Evolutionary conservation across 2,329 filamentous ascomycete genomes (phyloP), one percentile per base, ranked within the genome.

Genomic region (Kalaharituber pfeilii): DNA sequence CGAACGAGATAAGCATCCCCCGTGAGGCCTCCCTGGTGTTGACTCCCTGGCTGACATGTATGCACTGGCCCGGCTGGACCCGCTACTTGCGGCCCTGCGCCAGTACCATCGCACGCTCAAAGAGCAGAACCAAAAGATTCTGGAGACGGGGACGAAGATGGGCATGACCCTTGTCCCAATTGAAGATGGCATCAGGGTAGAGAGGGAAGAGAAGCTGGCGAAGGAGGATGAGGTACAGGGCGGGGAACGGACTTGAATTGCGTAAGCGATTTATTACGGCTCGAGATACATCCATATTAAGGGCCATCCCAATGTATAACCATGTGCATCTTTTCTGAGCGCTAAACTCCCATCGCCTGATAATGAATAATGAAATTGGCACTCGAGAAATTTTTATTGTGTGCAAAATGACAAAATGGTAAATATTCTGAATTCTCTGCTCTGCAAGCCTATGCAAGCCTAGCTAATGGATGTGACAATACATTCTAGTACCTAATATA

Each of bases 71-170:
- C 57, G 57, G 44, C 51, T 64, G 8, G 53, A 59, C 22, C 52
- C 59, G 4, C 53, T 63, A 3, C 54, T 63, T 20, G 51, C 55
- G 7, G 52, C 52, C 44, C 56, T 64, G 18, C 55, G 58, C 27
- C 49, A 52, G 22, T 53, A 57, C 29, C 62, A 65, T 55, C 52
- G 54, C 15, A 30, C 53, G 3, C 58, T 64, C n/a, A 56, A 54
- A 15, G 51, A 39, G 26, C 57, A 61, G 47, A 65, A 65, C 47
- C 57, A 64, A 25, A 47, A 45, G 18, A 58, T 59, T 8, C 56
- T 64, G 13, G 53, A 53, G n/a, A 49, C 59, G 26, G 63, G 62
- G 15, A 42, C 63, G 25, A 56, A 56, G 9, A 62, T 65, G 60
- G 60, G 62, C 39, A 57, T 56, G 13, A 50, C 52, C 5, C 42